phyloP scores from a whole-genome alignment of 1,284 basidiomycete genomes.

The Apiotrichum porosum region DNA sequence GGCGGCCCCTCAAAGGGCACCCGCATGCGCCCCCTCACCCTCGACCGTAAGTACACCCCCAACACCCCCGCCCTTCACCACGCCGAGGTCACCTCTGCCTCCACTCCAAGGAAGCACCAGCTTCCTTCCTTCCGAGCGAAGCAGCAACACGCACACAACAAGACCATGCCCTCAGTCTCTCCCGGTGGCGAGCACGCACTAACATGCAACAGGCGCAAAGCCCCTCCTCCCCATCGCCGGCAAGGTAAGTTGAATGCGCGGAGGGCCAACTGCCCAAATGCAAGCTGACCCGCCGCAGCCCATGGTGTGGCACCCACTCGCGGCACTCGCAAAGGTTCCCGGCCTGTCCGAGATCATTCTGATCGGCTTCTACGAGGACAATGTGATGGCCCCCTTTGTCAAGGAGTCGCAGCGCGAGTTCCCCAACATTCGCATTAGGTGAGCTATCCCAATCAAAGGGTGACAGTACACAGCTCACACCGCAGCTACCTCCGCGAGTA shows the following conservation, averaged over 20 bases:
- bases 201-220: no score
- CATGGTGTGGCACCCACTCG: slow-evolving; percentile 54
- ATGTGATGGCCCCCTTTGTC: slow-evolving; percentile 51
- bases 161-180: slow-evolving; percentile 23
- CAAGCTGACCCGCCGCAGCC: slow-evolving; percentile 32
- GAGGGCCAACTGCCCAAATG: no score
- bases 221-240: slow-evolving; percentile 52
- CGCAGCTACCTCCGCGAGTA: slow-evolving; percentile 53
- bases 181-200: no score
- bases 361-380: slow-evolving; percentile 55
- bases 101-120: no score
- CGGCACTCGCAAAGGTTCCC: slow-evolving; percentile 50
- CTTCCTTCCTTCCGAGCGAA: not conserved
- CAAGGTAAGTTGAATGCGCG: no score
- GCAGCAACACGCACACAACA: not conserved
- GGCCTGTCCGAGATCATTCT: slow-evolving; percentile 52
- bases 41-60: slow-evolving; percentile 46
- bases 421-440: slow-evolving; percentile 51
- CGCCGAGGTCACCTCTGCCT: no score
- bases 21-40: slow-evolving; percentile 52
- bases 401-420: slow-evolving; percentile 52
- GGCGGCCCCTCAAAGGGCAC: slow-evolving; percentile 50
- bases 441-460: slow-evolving; percentile 1
- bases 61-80: no score
- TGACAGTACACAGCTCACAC: not conserved